Evolutionary conservation across 148 eudicot genomes (phyloP).

Genomic region (Tetragonia tetragonoides): DNA sequence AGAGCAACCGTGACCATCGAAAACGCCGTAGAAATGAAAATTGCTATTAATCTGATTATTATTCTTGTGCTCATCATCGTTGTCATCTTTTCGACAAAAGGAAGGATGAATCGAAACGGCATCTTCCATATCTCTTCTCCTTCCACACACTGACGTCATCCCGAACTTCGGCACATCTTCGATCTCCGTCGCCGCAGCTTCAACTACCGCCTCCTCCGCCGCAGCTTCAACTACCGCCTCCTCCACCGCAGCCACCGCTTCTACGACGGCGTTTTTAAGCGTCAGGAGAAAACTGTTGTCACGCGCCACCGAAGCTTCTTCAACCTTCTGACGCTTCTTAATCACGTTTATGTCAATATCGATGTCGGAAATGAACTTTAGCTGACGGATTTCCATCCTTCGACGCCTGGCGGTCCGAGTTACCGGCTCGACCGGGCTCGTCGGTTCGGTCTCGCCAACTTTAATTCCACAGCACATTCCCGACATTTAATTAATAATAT

Average conservation of each 20-base stretch:
- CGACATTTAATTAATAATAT: conserved; percentile 46
- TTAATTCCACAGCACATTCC: conserved; percentile 73
- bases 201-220: neutral
- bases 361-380: conserved; percentile 38
- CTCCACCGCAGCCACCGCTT: neutral
- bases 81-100: conserved; percentile 21
- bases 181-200: neutral
- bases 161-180: conserved; percentile 51
- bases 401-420: conserved; percentile 41
- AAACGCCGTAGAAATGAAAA: conserved; percentile 53
- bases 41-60: neutral
- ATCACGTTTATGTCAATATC: conserved; percentile 9
- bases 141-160: conserved; percentile 60
- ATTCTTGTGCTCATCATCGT: neutral
- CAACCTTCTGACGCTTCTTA: conserved; percentile 12
- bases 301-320: neutral
- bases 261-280: neutral
- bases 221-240: no score
- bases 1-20: conserved; percentile 53
- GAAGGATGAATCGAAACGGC: conserved; percentile 59
- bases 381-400: conserved; percentile 48
- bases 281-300: conserved; percentile 3
- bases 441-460: conserved; percentile 56
- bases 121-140: conserved; percentile 90
- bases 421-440: conserved; percentile 46